phyloP scores from a whole-genome alignment of 1,284 basidiomycete species.

The Irpex sp. region DNA sequence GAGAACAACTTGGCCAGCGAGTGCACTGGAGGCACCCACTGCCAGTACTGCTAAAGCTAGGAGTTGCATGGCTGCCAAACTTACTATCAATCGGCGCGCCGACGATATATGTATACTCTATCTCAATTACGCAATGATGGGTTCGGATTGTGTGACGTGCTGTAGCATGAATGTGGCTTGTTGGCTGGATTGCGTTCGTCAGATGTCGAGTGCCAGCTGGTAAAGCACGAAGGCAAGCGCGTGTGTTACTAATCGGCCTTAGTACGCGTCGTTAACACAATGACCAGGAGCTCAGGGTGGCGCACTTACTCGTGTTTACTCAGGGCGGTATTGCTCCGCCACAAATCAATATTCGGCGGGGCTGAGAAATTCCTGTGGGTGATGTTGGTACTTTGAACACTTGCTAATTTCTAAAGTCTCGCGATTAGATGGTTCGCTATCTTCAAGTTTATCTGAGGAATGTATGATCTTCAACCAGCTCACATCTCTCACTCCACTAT shows the following conservation, averaged over 20 bases:
- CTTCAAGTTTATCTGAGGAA: neutral
- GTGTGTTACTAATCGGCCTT: neutral
- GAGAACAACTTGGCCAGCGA: neutral
- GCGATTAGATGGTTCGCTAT: neutral
- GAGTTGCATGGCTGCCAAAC: neutral
- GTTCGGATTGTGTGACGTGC: neutral
- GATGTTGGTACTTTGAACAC: neutral
- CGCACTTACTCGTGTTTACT: neutral
- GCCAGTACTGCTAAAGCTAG: neutral
- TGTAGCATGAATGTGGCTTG: neutral
- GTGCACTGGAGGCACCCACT: neutral
- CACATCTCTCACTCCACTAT: neutral
- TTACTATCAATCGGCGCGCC: neutral
- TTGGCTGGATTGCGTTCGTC: neutral
- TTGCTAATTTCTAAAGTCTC: neutral
- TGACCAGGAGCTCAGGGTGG: neutral
- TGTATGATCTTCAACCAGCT: neutral
- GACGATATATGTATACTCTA: neutral
- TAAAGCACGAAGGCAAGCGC: neutral
- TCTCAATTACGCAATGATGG: conserved; percentile 3
- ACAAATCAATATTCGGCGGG: neutral
- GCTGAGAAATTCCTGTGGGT: neutral
- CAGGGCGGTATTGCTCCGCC: neutral
- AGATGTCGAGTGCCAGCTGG: neutral
- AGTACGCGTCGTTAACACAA: neutral